Conservation (phyloP, 108 stramenopile species). For the Cyclotella kingstonii region DNA sequence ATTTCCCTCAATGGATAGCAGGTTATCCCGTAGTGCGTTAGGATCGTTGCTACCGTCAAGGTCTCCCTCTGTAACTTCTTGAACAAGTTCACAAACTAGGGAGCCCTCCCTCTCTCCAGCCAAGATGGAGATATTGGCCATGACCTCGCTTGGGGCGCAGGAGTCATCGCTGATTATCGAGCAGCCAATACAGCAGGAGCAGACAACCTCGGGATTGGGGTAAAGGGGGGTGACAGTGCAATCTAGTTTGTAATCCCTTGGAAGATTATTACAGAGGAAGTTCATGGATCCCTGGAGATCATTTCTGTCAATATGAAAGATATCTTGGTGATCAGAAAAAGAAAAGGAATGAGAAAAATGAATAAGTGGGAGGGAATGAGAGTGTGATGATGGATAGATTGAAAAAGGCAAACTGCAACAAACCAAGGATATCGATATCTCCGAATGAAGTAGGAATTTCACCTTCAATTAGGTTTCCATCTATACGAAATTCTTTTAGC, state of each 20-base stretch:
- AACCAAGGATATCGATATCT: neutral
- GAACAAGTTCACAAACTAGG: neutral
- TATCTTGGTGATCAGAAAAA: neutral
- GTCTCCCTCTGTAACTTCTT: neutral
- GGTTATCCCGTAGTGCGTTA: too few species aligned
- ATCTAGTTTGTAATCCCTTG: slow-evolving; percentile 4
- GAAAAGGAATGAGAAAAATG: neutral
- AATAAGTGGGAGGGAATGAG: neutral
- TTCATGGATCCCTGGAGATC: neutral
- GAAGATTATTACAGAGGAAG: slow-evolving; percentile 1
- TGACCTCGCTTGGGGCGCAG: neutral
- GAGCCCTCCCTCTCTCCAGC: neutral
- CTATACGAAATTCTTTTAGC: neutral
- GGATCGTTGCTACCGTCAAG: too few species aligned
- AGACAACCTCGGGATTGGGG: slow-evolving; percentile 6
- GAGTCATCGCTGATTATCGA: slow-evolving; percentile 4
- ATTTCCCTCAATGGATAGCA: too few species aligned
- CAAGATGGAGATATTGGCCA: slow-evolving; percentile 1
- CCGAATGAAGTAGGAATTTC: neutral
- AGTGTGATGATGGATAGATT: neutral
- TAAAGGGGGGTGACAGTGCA: neutral
- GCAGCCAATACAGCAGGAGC: slow-evolving; percentile 8
- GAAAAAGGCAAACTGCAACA: neutral
- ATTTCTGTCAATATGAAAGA: slow-evolving; percentile 10
- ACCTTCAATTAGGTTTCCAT: slow-evolving; percentile 2